These are phyloP conservation scores for Toxoplasma gondii DNA, from an alignment of 169 alveolate genomes.

Conservation along the genomic window DNA sequence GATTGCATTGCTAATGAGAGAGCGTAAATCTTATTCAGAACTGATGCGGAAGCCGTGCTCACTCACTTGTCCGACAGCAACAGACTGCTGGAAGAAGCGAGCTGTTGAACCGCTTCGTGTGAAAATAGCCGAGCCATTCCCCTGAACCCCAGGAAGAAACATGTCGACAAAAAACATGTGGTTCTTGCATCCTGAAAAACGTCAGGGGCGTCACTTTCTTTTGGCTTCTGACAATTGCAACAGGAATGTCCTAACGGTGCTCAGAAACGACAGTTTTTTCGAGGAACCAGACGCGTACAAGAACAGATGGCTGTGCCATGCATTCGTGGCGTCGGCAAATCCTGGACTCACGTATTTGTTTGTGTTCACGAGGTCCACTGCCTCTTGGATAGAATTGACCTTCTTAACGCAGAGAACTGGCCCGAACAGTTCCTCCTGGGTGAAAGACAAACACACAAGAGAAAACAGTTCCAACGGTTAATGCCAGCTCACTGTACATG, in stretches of 20 bases:
- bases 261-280: no score
- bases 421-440: conserved; percentile 83
- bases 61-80: conserved; percentile 76
- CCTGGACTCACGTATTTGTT: conserved; percentile 47
- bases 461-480: no score
- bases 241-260: no score
- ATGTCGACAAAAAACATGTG: not conserved
- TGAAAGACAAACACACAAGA: not conserved
- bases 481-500: not conserved
- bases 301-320: no score
- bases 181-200: not conserved
- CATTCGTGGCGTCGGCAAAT: no score
- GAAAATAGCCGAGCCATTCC: conserved; percentile 87
- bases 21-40: not conserved
- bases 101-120: conserved; percentile 82
- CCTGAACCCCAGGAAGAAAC: conserved; percentile 42
- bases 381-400: conserved; percentile 81
- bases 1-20: not conserved
- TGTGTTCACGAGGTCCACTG: conserved; percentile 77
- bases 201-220: no score
- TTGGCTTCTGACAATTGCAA: no score
- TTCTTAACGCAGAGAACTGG: conserved; percentile 78
- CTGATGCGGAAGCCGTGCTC: not conserved
- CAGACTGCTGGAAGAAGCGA: conserved; percentile 77
- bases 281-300: no score